A percentile compares a stretch with the other conserved stretches of the same genome.
These are phyloP conservation scores for Brassica rapa DNA, from an alignment of 345 rosid species.

Conservation along the genomic window DNA sequence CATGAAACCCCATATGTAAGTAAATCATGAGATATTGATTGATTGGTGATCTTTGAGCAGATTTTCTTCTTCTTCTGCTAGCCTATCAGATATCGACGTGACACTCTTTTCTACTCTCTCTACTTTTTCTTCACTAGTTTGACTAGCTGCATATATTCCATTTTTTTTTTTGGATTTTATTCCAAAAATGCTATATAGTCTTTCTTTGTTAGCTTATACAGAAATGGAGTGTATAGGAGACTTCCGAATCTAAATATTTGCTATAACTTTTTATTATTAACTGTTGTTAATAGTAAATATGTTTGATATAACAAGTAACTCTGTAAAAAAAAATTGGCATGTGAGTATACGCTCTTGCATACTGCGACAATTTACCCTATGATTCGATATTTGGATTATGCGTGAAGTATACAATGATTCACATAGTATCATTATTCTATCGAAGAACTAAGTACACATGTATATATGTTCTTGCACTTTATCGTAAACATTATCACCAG, in stretches of 20 bases:
- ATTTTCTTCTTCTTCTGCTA: background rate
- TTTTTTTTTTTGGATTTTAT: background rate
- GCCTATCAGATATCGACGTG: background rate
- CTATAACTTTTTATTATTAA: background rate
- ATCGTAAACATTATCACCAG: background rate
- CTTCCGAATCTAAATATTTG: background rate
- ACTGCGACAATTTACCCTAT: background rate
- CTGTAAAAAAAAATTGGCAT: background rate
- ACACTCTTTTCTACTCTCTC: background rate
- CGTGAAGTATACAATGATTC: background rate
- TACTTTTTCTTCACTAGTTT: background rate
- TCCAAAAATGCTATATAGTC: background rate
- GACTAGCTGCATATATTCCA: background rate
- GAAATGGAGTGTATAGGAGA: background rate
- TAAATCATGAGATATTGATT: background rate
- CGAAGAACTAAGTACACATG: background rate
- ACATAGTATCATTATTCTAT: background rate
- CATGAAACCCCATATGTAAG: background rate
- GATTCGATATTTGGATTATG: background rate
- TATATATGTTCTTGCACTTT: background rate
- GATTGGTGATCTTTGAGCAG: background rate
- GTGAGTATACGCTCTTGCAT: background rate
- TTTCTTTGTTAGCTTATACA: background rate
- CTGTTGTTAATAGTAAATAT: background rate
- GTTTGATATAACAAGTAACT: background rate